These are phyloP conservation scores for Trifolium pratense DNA, from an alignment of 306 rosid genomes.

Conservation along the genomic window DNA sequence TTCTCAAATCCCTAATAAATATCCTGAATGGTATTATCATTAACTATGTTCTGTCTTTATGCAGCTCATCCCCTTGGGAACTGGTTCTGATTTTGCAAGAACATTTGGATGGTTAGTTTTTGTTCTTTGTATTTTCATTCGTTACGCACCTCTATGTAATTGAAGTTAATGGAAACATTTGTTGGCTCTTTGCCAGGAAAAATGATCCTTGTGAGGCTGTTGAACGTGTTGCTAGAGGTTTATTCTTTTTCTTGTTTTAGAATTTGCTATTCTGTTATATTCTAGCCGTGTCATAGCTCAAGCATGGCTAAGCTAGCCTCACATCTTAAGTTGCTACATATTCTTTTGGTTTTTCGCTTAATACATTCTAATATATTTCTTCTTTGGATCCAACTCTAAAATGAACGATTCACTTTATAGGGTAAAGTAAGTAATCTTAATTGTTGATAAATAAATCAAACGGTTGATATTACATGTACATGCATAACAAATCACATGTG, in stretches of 20 bases:
- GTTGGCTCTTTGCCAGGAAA: constrained; percentile 61
- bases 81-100: constrained; percentile 94
- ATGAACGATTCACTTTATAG: constrained; percentile 12
- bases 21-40: constrained; percentile 37
- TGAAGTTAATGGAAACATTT: constrained; percentile 39
- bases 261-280: constrained; percentile 21
- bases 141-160: constrained; percentile 31
- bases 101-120: constrained; percentile 77
- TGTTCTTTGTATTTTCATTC: constrained; percentile 23
- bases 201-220: constrained; percentile 83
- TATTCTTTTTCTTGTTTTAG: constrained; percentile 15
- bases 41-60: constrained; percentile 47
- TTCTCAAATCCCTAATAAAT: constrained; percentile 31
- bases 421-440: constrained; percentile 23
- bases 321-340: not conserved
- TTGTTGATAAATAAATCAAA: constrained; percentile 11
- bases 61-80: constrained; percentile 94
- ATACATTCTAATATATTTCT: constrained; percentile 36
- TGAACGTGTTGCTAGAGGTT: constrained; percentile 81
- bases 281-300: constrained; percentile 1
- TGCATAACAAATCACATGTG: not conserved
- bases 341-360: constrained; percentile 38
- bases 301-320: constrained; percentile 28
- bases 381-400: constrained; percentile 38
- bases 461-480: not conserved